A percentile compares a stretch with the other conserved stretches of the same genome.
Conservation (phyloP, 495 filamentous ascomycete genomes). For the Penicillium odoratum region DNA sequence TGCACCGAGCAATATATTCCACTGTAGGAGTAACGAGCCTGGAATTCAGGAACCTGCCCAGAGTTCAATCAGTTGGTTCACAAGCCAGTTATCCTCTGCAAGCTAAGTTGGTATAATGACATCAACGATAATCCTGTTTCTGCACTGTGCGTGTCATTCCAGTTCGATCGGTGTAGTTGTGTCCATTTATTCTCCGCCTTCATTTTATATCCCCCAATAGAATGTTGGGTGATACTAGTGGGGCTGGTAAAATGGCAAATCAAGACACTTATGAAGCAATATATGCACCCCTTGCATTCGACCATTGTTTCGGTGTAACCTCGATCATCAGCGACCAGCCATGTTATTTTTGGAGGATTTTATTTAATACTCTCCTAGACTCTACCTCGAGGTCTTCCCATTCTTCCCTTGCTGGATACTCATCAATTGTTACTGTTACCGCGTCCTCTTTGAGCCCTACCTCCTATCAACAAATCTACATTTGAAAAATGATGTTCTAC, state of each 20-base stretch:
- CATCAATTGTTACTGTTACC: too few species aligned
- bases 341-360: neutral
- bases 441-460: neutral
- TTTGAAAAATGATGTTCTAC: neutral
- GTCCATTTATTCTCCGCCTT: neutral
- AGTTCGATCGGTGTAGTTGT: neutral
- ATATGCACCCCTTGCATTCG: neutral
- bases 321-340: neutral
- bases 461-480: too few species aligned
- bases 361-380: neutral
- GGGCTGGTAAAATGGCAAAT: neutral
- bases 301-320: neutral
- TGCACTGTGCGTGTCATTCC: neutral
- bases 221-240: neutral
- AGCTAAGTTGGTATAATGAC: neutral
- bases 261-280: neutral
- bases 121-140: neutral
- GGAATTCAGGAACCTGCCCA: too few species aligned
- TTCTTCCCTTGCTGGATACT: neutral
- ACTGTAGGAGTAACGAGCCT: too few species aligned
- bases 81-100: neutral
- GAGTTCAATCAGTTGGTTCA: too few species aligned
- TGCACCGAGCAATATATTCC: too few species aligned
- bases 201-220: neutral
- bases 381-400: neutral